phyloP scores from a whole-genome alignment of 2,329 filamentous ascomycete species.

The Alternaria triticina region DNA sequence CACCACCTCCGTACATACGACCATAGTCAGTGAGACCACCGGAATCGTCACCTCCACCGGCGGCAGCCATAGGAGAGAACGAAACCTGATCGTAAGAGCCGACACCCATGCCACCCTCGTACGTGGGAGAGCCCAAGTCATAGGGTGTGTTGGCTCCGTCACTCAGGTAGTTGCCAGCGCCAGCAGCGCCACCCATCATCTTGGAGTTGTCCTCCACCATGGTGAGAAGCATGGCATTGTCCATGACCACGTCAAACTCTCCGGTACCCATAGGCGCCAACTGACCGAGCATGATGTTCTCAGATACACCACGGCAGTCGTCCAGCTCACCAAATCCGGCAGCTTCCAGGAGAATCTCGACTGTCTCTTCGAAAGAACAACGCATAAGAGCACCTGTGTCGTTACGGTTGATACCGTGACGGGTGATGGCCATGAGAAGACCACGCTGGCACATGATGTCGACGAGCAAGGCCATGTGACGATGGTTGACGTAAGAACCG shows the following conservation, averaged over 20 bases:
- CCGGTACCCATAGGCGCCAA: constrained; percentile 97
- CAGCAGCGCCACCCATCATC: constrained; percentile 68
- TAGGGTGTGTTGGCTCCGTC: constrained; percentile 94
- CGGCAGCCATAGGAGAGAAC: constrained; percentile 78
- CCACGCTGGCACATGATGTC: constrained; percentile 98
- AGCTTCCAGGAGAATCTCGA: constrained; percentile 96
- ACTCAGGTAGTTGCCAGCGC: constrained; percentile 73
- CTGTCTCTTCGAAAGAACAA: constrained; percentile 99
- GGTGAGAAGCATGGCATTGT: constrained; percentile 94
- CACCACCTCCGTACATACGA: constrained; percentile 66
- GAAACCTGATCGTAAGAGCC: constrained; percentile 61
- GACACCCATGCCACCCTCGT: constrained; percentile 67
- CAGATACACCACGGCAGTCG: constrained; percentile 96
- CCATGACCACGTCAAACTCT: constrained; percentile 91
- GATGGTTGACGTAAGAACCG: constrained; percentile 99
- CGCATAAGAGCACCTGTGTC: constrained; percentile 99
- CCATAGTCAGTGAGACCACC: constrained; percentile 69
- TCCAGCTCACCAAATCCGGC: constrained; percentile 94
- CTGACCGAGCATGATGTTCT: constrained; percentile 98
- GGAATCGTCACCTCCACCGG: constrained; percentile 62
- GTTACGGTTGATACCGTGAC: constrained; percentile 97
- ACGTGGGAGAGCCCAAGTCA: constrained; percentile 71
- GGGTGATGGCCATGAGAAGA: constrained; percentile 92
- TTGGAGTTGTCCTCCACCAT: constrained; percentile 89
- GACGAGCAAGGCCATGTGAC: constrained; percentile 91